Conservation (phyloP, 768 basidiomycete species). For the Leucocoprinus leucothites region DNA sequence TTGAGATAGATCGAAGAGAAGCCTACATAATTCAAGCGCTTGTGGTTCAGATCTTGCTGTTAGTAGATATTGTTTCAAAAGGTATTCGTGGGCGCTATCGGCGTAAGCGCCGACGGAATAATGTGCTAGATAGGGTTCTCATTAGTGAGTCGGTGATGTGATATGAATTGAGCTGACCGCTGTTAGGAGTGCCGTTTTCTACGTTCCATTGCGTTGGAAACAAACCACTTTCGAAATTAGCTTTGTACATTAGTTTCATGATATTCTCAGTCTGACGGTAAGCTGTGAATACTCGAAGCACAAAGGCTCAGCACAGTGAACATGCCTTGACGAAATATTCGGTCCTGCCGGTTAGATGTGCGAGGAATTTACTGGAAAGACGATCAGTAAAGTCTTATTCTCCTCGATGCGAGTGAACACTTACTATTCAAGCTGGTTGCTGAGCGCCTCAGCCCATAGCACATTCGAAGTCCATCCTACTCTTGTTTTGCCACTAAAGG, state of each 20-base stretch:
- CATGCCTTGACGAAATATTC: slow-evolving; percentile 50
- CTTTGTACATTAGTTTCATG: slow-evolving; percentile 49
- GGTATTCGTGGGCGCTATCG: slow-evolving; percentile 68
- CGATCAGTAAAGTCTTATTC: not conserved
- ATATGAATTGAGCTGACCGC: slow-evolving; percentile 28
- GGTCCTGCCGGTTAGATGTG: slow-evolving; percentile 67
- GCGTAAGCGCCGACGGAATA: slow-evolving; percentile 54
- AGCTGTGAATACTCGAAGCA: slow-evolving; percentile 19
- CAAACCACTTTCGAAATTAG: slow-evolving; percentile 42
- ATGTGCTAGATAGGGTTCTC: slow-evolving; percentile 24
- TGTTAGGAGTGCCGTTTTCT: slow-evolving; percentile 37
- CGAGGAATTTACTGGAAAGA: slow-evolving; percentile 64
- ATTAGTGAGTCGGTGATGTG: not conserved
- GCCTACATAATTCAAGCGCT: slow-evolving; percentile 51
- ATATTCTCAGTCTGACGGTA: slow-evolving; percentile 39
- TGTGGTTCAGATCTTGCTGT: slow-evolving; percentile 39
- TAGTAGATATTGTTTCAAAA: slow-evolving; percentile 63
- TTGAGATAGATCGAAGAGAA: slow-evolving; percentile 14
- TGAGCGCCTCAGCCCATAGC: slow-evolving; percentile 41
- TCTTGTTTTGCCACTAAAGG: slow-evolving; percentile 33
- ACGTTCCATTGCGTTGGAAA: slow-evolving; percentile 54
- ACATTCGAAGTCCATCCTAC: slow-evolving; percentile 28
- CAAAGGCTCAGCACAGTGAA: not conserved
- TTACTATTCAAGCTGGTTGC: slow-evolving; percentile 65
- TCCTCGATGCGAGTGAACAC: slow-evolving; percentile 10